Conservation (phyloP, 441 rosid genomes). For the Omphalea diandra region DNA sequence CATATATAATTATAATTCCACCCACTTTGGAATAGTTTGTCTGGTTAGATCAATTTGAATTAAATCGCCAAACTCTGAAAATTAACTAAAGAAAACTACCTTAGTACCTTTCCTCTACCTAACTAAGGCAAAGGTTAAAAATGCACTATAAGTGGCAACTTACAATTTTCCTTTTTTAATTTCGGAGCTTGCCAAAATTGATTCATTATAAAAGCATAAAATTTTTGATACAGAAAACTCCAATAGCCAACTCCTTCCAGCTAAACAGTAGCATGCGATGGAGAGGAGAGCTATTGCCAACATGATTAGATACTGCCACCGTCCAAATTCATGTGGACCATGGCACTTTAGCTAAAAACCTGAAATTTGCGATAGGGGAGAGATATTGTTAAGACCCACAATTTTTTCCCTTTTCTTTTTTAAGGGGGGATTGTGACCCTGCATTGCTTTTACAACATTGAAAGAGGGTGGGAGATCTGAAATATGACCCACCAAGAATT, state of each 20-base stretch:
- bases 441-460: neutral
- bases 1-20: too few relatives aligned
- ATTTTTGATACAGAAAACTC: constrained; percentile 19
- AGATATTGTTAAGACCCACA: constrained; percentile 20
- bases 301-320: constrained; percentile 22
- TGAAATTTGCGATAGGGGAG: neutral
- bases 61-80: constrained; percentile 11
- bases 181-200: too few relatives aligned
- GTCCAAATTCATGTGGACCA: constrained; percentile 20
- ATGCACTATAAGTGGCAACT: neutral
- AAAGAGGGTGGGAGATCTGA: neutral
- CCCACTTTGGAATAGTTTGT: too few relatives aligned
- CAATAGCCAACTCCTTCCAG: neutral
- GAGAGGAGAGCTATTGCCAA: neutral
- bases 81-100: neutral
- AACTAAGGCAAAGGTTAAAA: neutral
- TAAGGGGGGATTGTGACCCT: neutral
- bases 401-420: neutral
- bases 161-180: too few relatives aligned
- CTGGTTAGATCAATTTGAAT: too few relatives aligned
- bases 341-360: constrained; percentile 4
- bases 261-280: neutral
- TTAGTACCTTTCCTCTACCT: constrained; percentile 4
- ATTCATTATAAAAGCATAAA: neutral
- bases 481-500: constrained; percentile 18